Conservation (phyloP, 768 basidiomycete genomes). For the Pleurotus platypus region DNA sequence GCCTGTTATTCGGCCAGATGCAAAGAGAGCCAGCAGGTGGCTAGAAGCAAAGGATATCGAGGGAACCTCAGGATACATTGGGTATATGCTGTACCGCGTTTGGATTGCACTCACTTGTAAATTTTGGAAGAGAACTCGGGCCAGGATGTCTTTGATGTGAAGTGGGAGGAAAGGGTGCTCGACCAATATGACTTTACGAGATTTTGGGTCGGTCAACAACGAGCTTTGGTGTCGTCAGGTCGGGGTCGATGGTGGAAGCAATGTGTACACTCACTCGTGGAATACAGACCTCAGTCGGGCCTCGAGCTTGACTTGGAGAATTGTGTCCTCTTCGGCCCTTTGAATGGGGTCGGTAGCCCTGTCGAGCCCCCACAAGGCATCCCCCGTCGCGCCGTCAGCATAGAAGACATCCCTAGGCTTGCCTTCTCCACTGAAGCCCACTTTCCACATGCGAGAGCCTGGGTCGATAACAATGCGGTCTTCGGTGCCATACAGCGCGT, state of each 20-base stretch:
- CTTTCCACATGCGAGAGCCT: constrained; percentile 93
- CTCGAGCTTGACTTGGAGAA: constrained; percentile 70
- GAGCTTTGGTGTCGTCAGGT: constrained; percentile 47
- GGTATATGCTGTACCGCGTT: neutral
- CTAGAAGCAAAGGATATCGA: constrained; percentile 92
- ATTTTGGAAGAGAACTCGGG: constrained; percentile 85
- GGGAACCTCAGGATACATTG: constrained; percentile 60
- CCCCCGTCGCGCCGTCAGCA: constrained; percentile 38
- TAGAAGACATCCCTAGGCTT: constrained; percentile 86
- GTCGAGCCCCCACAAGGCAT: constrained; percentile 58
- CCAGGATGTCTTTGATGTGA: constrained; percentile 85
- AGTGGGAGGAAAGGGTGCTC: constrained; percentile 88
- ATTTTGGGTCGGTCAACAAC: constrained; percentile 90
- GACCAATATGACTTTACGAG: constrained; percentile 89
- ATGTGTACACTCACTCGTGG: constrained; percentile 60
- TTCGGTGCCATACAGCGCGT: constrained; percentile 95
- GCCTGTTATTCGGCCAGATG: constrained; percentile 87
- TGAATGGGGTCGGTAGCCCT: constrained; percentile 51
- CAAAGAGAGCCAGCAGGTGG: constrained; percentile 79
- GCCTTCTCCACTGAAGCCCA: constrained; percentile 96
- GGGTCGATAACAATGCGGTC: constrained; percentile 95
- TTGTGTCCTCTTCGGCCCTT: constrained; percentile 68
- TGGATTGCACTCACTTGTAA: constrained; percentile 54
- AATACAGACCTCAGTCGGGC: constrained; percentile 73
- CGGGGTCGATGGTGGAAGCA: neutral